Evolutionary conservation across 345 rosid genomes (phyloP), one percentile per base, ranked within the genome.

Genomic region (Schrenkiella parvula): DNA sequence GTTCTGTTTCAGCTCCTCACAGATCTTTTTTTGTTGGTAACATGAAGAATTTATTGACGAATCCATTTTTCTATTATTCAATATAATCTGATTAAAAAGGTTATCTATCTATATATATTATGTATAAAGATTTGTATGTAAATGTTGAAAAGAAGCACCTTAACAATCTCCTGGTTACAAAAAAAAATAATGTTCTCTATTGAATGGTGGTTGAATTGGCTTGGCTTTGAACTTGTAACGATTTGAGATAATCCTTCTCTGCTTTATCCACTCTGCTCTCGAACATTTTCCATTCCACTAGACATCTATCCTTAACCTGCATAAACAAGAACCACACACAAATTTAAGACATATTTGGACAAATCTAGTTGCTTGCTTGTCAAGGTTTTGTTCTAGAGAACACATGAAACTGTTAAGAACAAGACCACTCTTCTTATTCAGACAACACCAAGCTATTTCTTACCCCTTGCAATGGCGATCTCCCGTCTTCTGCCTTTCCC

Each of bases 381-480:
- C 64, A 63, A 42, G 10, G 0, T 56, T 17, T 39, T 21, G 35
- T 12, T 44, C 12, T 43, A 43, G 41, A 47, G 15, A 35, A 17
- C 12, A 35, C 12, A 70, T 0, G 53, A 68, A 19, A 18, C 31
- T 17, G 42, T 42, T 14, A 0, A 41, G 28, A 42, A 37, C 31
- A 70, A 58, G 14, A 59, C 17, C 5, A 34, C 4, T 37, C 47
- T 39, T 28, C 6, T 18, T 39, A 41, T 26, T 37, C 6, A 3
- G 9, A n/a, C 29, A 31, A 62, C 37, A 21, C 8, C n/a, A 61
- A 47, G 64, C 37, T 47, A n/a, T n/a, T 64, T 69, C 91, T 44
- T 82, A 90, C 97, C 88, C 91, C 97, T 79, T 87, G 85, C 97
- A 89, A 80, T 13, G 97, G 88, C 48, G 90, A 68, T 86, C 80